A percentile compares a stretch with the other conserved stretches of the same genome.
These are phyloP conservation scores for Ramaria sp. DNA, from an alignment of 768 basidiomycete genomes.

Conservation along the genomic window DNA sequence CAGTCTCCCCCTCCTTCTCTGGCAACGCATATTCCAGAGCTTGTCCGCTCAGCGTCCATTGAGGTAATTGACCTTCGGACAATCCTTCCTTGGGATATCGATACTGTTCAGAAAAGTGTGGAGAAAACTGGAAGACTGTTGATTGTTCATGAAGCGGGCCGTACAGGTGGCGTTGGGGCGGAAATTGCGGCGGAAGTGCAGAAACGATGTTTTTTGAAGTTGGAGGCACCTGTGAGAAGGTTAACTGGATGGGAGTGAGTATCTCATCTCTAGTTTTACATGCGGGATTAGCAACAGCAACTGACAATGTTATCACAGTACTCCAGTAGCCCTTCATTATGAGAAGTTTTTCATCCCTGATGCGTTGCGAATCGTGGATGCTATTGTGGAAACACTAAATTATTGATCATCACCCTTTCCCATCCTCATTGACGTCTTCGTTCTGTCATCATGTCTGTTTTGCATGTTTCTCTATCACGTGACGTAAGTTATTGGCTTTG, in stretches of 20 bases:
- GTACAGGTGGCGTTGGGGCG: constrained; percentile 78
- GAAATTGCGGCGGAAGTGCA: constrained; percentile 90
- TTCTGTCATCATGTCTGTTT: no score
- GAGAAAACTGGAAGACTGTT: constrained; percentile 75
- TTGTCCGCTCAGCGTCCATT: constrained; percentile 57
- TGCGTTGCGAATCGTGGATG: constrained; percentile 71
- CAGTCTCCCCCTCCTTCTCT: constrained; percentile 53
- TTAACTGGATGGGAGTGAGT: constrained; percentile 94
- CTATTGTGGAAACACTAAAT: constrained; percentile 68
- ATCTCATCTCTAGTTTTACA: neutral
- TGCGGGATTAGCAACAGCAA: neutral
- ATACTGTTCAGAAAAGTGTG: constrained; percentile 73
- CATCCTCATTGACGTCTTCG: neutral
- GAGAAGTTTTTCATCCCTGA: constrained; percentile 94
- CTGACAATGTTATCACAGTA: constrained; percentile 29
- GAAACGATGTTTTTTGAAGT: constrained; percentile 76
- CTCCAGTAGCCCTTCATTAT: constrained; percentile 74
- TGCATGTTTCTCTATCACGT: no score
- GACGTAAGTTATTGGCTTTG: no score
- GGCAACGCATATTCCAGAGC: constrained; percentile 50
- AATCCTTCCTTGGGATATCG: constrained; percentile 82
- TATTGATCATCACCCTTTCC: constrained; percentile 32
- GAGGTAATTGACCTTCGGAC: constrained; percentile 89
- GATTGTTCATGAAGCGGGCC: constrained; percentile 86
- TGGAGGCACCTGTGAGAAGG: constrained; percentile 79